A percentile compares a stretch with the other conserved stretches of the same genome.
Evolutionary conservation across 805 yeast species (phyloP).

Genomic region (Saturnispora besseyi): DNA sequence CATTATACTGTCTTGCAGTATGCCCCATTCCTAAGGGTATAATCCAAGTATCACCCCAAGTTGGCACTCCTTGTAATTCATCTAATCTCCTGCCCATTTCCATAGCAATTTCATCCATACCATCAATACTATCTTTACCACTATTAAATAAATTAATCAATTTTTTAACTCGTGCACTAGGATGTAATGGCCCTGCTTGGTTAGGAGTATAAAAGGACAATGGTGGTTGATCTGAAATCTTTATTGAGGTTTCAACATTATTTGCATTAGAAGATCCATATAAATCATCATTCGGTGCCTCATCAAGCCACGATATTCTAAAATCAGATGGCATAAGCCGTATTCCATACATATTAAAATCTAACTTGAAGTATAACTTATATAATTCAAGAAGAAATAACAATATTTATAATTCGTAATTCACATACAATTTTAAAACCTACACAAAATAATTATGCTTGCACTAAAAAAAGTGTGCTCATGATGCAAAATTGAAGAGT

Average conservation of each 20-base stretch:
- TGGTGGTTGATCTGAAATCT: constrained; percentile 9
- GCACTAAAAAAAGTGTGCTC: neutral
- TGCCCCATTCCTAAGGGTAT: constrained; percentile 43
- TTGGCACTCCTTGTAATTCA: constrained; percentile 6
- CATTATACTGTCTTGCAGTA: constrained; percentile 36
- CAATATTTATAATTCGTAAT: no score
- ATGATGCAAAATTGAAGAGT: no score
- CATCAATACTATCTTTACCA: constrained; percentile 4
- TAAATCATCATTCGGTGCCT: neutral
- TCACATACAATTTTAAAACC: no score
- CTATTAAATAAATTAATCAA: neutral
- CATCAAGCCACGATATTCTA: constrained; percentile 2
- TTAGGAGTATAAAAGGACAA: constrained; percentile 10
- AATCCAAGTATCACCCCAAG: constrained; percentile 21
- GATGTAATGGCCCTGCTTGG: constrained; percentile 7
- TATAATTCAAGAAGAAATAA: no score
- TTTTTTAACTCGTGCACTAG: constrained; percentile 1
- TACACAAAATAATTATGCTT: no score
- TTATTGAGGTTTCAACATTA: neutral
- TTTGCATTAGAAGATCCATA: neutral
- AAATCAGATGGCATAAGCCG: constrained; percentile 4
- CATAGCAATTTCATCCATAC: constrained; percentile 10
- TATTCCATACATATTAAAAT: neutral
- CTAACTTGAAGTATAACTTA: no score
- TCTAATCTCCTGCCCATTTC: constrained; percentile 13